phyloP scores from a whole-genome alignment of 768 basidiomycete genomes.

The Amanita phalloides region DNA sequence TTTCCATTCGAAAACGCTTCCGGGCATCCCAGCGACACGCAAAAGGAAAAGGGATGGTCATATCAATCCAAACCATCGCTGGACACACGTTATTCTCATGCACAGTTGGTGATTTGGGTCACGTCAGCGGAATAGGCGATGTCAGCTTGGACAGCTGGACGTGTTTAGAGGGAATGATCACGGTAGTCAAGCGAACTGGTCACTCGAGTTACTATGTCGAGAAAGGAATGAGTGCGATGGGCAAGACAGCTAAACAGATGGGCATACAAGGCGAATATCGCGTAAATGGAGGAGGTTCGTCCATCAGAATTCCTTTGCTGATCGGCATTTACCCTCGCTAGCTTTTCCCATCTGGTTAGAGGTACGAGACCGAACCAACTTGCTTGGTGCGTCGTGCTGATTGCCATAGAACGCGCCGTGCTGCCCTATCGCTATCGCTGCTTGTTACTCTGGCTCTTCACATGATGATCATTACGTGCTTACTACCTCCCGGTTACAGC shows the following conservation, averaged over 20 bases:
- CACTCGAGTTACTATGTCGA: constrained; percentile 84
- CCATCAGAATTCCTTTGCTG: not conserved
- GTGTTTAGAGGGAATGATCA: constrained; percentile 69
- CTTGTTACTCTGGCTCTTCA: constrained; percentile 75
- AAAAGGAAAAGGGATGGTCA: constrained; percentile 73
- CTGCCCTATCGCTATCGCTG: constrained; percentile 70
- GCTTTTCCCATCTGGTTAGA: constrained; percentile 84
- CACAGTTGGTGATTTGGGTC: constrained; percentile 74
- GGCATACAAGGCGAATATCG: constrained; percentile 55
- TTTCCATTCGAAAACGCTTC: constrained; percentile 79
- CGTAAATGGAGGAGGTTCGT: constrained; percentile 65
- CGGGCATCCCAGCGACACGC: constrained; percentile 57
- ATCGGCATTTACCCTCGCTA: constrained; percentile 15
- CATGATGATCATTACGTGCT: constrained; percentile 71
- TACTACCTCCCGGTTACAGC: constrained; percentile 1
- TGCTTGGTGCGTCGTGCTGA: not conserved
- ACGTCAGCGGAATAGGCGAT: constrained; percentile 54
- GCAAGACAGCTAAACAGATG: constrained; percentile 63
- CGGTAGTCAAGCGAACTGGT: constrained; percentile 68
- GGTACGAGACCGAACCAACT: constrained; percentile 24
- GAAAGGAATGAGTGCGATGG: constrained; percentile 79
- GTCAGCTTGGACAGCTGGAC: constrained; percentile 77
- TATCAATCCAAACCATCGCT: constrained; percentile 69
- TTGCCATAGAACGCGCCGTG: constrained; percentile 60
- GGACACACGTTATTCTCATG: constrained; percentile 77